Evolutionary conservation across 495 filamentous ascomycete genomes (phyloP).

Genomic region (Penicillium soppii): DNA sequence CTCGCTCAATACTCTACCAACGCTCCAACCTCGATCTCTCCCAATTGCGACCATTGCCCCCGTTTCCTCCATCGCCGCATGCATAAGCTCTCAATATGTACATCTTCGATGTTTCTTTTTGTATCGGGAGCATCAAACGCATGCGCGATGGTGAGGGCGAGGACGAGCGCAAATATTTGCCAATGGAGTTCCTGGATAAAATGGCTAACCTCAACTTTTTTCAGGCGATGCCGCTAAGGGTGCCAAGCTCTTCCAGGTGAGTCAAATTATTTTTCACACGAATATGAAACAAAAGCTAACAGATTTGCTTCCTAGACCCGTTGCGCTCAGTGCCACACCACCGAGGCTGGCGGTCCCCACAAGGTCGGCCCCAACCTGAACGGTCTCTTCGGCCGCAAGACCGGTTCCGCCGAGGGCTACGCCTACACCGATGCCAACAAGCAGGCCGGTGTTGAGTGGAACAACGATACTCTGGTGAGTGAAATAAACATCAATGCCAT

Average conservation of each 20-base stretch:
- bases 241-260: conserved; percentile 94
- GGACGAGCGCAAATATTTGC: no score
- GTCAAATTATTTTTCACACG: background rate
- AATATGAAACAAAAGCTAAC: conserved; percentile 15
- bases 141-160: background rate
- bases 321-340: conserved; percentile 97
- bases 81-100: no score
- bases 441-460: conserved; percentile 87
- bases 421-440: conserved; percentile 99
- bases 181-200: background rate
- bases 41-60: no score
- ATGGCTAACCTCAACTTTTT: conserved; percentile 28
- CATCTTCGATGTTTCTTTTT: no score
- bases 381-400: conserved; percentile 97
- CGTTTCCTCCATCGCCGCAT: no score
- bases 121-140: no score
- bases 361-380: conserved; percentile 97
- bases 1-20: no score
- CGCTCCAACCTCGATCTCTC: no score
- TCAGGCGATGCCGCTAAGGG: conserved; percentile 94
- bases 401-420: conserved; percentile 86
- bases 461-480: conserved; percentile 81
- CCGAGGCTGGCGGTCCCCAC: conserved; percentile 83
- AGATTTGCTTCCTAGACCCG: conserved; percentile 59
- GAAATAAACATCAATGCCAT: background rate